These are phyloP conservation scores for Mortierella claussenii DNA, from an alignment of 192 early-diverging fungal genomes.

Conservation along the genomic window DNA sequence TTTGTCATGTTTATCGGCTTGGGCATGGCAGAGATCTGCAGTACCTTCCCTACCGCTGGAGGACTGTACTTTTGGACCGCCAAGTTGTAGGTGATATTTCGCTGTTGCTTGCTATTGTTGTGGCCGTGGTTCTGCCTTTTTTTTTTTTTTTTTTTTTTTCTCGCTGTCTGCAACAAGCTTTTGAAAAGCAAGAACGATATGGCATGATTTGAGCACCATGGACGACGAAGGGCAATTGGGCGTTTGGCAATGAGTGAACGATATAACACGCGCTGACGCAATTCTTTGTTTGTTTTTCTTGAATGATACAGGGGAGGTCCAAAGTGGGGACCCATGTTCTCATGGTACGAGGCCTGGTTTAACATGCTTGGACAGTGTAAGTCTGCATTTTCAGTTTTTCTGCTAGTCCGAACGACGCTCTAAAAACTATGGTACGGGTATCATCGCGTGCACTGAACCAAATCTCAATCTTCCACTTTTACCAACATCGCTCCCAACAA, in stretches of 20 bases:
- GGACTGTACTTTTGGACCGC: slow-evolving; percentile 50
- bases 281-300: too few relatives aligned
- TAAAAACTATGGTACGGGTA: too few relatives aligned
- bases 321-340: slow-evolving; percentile 55
- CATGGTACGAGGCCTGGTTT: slow-evolving; percentile 56
- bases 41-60: slow-evolving; percentile 61
- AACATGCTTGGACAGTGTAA: slow-evolving; percentile 56
- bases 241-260: too few relatives aligned
- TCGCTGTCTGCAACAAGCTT: too few relatives aligned
- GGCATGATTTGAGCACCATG: too few relatives aligned
- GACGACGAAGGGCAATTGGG: too few relatives aligned
- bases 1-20: slow-evolving; percentile 59
- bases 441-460: too few relatives aligned
- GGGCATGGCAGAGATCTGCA: slow-evolving; percentile 65
- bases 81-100: slow-evolving; percentile 27
- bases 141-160: not conserved
- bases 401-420: too few relatives aligned
- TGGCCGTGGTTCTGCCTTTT: too few relatives aligned
- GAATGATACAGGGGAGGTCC: slow-evolving; percentile 50
- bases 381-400: not conserved
- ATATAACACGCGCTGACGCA: too few relatives aligned
- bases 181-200: too few relatives aligned
- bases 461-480: not conserved
- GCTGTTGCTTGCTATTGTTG: too few relatives aligned
- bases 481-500: not conserved